These are phyloP conservation scores for Zalaria obscura DNA, from an alignment of 2,329 filamentous ascomycete genomes.

Conservation along the genomic window DNA sequence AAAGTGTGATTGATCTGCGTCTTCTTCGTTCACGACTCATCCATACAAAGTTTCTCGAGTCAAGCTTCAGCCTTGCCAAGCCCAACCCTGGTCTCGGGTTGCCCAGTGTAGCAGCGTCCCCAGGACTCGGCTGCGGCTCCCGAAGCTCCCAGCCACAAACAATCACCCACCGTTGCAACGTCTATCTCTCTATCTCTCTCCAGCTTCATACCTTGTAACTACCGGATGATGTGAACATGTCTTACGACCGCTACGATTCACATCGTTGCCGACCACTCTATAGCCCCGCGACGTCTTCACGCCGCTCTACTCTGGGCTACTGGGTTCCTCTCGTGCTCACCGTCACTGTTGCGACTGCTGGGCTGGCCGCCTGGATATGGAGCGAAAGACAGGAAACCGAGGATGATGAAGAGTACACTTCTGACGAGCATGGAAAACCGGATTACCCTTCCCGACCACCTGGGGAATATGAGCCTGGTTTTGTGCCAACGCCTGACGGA, in stretches of 20 bases:
- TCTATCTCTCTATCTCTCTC: not conserved
- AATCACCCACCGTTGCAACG: not conserved
- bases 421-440: slow-evolving; percentile 4
- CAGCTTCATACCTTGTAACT: too few species aligned
- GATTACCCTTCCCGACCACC: slow-evolving; percentile 4
- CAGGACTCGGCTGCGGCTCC: too few species aligned
- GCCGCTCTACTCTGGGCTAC: slow-evolving; percentile 54
- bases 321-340: slow-evolving; percentile 84
- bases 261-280: slow-evolving; percentile 36
- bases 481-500: not conserved
- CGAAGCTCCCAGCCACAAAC: too few species aligned
- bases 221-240: slow-evolving; percentile 12
- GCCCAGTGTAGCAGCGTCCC: too few species aligned
- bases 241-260: slow-evolving; percentile 12
- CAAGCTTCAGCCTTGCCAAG: too few species aligned
- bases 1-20: too few species aligned
- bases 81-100: too few species aligned
- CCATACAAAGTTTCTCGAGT: too few species aligned
- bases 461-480: not conserved
- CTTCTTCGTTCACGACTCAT: too few species aligned
- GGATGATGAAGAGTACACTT: slow-evolving; percentile 35
- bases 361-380: slow-evolving; percentile 85
- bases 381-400: slow-evolving; percentile 69
- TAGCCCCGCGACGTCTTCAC: slow-evolving; percentile 23
- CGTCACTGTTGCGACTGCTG: slow-evolving; percentile 73